These are phyloP conservation scores for Aspergillus proliferans DNA, from an alignment of 2,329 filamentous ascomycete genomes.

Conservation along the genomic window DNA sequence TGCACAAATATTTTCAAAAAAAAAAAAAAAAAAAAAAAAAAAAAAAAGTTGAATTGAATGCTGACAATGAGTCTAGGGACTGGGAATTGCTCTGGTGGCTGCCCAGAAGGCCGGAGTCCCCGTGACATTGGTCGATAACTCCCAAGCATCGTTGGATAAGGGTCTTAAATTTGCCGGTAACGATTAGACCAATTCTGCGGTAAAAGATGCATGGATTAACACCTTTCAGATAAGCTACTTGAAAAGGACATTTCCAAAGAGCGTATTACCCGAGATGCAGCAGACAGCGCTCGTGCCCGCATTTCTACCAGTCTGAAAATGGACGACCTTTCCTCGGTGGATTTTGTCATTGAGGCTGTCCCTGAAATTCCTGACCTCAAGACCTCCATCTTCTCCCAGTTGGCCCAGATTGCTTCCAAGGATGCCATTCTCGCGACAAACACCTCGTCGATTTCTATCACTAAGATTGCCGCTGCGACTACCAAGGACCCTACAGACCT, in stretches of 20 bases:
- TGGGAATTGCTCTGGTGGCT: conserved; percentile 93
- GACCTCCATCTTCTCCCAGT: conserved; percentile 73
- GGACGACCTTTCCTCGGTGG: conserved; percentile 70
- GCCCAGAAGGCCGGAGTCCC: conserved; percentile 76
- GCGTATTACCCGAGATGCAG: conserved; percentile 73
- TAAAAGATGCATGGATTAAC: not conserved
- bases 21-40: no score
- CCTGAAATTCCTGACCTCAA: conserved; percentile 88
- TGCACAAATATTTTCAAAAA: no score
- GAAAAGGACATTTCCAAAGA: conserved; percentile 88
- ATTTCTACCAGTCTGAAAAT: conserved; percentile 66
- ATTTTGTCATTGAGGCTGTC: conserved; percentile 97
- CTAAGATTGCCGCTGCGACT: conserved; percentile 84
- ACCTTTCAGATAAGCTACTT: conserved; percentile 72
- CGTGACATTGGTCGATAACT: conserved; percentile 79
- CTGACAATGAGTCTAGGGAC: conserved; percentile 54
- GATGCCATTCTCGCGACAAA: conserved; percentile 94
- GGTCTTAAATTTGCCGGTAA: conserved; percentile 80
- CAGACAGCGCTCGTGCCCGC: conserved; percentile 64
- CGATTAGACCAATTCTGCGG: conserved; percentile 10
- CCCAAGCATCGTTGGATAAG: conserved; percentile 78
- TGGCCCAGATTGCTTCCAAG: conserved; percentile 73
- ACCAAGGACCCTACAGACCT: conserved; percentile 71
- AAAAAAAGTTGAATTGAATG: not conserved
- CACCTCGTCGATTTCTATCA: conserved; percentile 98